These are phyloP conservation scores for Grosmannia serpens DNA, from an alignment of 2,329 filamentous ascomycete species.

Conservation along the genomic window DNA sequence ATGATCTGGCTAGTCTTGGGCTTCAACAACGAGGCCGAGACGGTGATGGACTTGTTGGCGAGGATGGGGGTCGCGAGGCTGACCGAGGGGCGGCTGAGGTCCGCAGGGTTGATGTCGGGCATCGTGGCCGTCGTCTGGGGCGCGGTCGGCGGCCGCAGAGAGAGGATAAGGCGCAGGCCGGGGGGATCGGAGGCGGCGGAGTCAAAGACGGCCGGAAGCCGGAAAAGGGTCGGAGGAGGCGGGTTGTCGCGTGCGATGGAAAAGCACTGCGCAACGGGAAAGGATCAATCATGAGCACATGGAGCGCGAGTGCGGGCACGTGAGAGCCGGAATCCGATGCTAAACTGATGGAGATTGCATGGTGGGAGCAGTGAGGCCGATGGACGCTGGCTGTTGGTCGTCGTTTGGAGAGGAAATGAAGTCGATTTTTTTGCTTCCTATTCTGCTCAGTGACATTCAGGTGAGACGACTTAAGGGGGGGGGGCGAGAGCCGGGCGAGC, in stretches of 20 bases:
- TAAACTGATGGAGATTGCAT: conserved; percentile 34
- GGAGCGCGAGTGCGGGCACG: conserved; percentile 22
- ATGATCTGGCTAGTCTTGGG: conserved; percentile 51
- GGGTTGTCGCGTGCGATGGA: conserved; percentile 33
- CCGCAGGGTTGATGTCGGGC: conserved; percentile 62
- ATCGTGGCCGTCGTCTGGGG: conserved; percentile 24
- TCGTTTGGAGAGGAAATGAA: background rate
- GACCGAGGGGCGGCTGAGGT: conserved; percentile 49
- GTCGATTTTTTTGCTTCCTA: background rate
- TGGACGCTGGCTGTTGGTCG: background rate
- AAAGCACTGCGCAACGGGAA: conserved; percentile 32
- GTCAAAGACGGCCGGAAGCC: conserved; percentile 16
- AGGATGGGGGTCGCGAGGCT: conserved; percentile 48
- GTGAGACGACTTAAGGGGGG: background rate
- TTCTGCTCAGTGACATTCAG: background rate
- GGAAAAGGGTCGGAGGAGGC: conserved; percentile 1
- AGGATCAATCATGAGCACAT: conserved; percentile 31
- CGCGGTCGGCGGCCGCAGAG: background rate
- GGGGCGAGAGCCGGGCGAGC: background rate
- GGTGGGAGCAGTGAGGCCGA: conserved; percentile 20
- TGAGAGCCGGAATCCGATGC: conserved; percentile 30
- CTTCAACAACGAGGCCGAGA: conserved; percentile 39
- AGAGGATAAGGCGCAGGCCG: background rate
- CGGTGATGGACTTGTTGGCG: conserved; percentile 44
- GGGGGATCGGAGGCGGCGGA: conserved; percentile 10